Conservation (phyloP, 257 asterid genomes). For the Solanum etuberosum region DNA sequence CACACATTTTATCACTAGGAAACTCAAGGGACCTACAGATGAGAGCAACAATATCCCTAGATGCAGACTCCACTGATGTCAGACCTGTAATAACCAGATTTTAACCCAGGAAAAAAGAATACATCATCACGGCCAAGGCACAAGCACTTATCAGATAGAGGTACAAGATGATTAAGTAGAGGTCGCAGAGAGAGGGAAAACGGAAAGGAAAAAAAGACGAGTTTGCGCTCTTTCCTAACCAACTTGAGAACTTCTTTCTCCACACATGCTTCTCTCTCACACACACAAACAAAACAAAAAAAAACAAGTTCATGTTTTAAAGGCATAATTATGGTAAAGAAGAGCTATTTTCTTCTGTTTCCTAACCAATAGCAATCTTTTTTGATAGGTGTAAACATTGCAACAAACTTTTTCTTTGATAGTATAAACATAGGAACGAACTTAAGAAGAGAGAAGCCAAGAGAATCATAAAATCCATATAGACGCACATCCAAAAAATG, state of each 20-base stretch:
- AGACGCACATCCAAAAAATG: not conserved
- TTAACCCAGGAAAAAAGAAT: not conserved
- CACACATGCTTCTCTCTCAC: not conserved
- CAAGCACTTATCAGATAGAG: not conserved
- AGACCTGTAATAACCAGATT: constrained; percentile 32
- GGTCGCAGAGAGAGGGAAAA: not conserved
- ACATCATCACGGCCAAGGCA: not conserved
- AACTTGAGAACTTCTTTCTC: not conserved
- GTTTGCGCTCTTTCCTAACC: not conserved
- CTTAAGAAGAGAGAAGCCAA: not conserved
- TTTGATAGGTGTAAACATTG: not conserved
- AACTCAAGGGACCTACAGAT: constrained; percentile 44
- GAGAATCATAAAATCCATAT: not conserved
- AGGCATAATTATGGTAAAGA: not conserved
- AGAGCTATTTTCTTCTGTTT: not conserved
- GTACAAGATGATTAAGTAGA: not conserved
- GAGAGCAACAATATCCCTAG: constrained; percentile 37
- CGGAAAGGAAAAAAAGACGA: not conserved
- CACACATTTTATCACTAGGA: constrained; percentile 42
- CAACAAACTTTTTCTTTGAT: not conserved
- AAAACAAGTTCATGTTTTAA: not conserved
- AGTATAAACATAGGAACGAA: not conserved
- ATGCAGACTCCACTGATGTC: constrained; percentile 40
- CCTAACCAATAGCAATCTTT: not conserved
- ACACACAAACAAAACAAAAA: not conserved